Evolutionary conservation across 768 basidiomycete species (phyloP), one percentile per base, ranked within the genome.

Genomic region (Boletus huronensis): DNA sequence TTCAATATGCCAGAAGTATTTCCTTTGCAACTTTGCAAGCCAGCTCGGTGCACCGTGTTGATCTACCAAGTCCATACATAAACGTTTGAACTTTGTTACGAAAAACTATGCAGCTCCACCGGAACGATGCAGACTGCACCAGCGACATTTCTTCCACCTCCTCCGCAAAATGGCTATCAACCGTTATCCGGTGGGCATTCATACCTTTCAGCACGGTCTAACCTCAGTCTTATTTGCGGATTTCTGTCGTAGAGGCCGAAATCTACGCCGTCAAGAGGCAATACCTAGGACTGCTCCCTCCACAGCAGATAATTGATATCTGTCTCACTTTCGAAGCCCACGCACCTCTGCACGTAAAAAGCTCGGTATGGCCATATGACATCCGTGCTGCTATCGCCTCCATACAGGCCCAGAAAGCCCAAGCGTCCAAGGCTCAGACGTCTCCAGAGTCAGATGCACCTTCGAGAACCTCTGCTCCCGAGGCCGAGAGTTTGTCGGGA

Each of bases 291-390:
- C 77, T 88, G 21, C 77, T 92, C 8, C 79, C 83, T 23, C 81
- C 79, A 21, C 77, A 80, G 42, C 87, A 90, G 71, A 79, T 91
- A 64, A 88, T 91, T 65, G 89, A 90, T 61, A 82, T 91, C 63
- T 90, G 87, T 66, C 76, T 91, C 55, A 77, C 79, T 35, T 84
- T 88, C 62, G 86, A 90, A 62, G 67, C 82, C 9, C 79, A 90
- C 74, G 82, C 84, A 14, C 83, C 87, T 13, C 72, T 78, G 36
- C 84, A 85, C 57, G 66, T 87, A 49, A 84, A 81, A 69, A 76
- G 75, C 52, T 73, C 82, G n/a, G 72, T 90, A 69, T 90, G 88
- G 88, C 88, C 88, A 11, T 70, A 74, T 32, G 85, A 90, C 65
- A 75, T 91, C 51, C 79, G 79, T 53, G 80, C 78, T 48, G 84